Evolutionary conservation across 2,329 filamentous ascomycete species (phyloP), one percentile per base, ranked within the genome.

Genomic region (Lecanoromycetidae sp.): DNA sequence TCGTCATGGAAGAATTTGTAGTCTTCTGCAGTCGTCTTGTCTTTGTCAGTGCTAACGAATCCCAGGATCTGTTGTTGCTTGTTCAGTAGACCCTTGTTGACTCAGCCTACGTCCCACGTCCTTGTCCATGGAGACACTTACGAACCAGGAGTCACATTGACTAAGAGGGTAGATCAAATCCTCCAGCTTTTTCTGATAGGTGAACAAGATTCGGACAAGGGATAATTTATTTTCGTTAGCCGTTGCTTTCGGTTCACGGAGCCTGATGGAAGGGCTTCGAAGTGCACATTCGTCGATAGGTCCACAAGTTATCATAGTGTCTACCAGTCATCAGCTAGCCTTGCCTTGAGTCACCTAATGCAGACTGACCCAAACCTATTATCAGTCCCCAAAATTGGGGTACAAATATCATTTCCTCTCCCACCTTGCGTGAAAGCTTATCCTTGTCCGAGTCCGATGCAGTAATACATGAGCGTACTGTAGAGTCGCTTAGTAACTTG

Each of bases 101-200:
- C 15, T 44, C 20, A 44, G 20, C n/a, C 9, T 12, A 10, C 12
- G 6, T 4, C 32, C 26, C 5, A 4, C 5, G 5, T 2, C 9
- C 5, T 8, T 19, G 23, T 17, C 29, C 4, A 13, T 17, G 6
- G 26, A 3, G 26, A n/a, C 9, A 20, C 32, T 44, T 27, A 44
- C 42, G 36, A 50, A 50, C 35, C 42, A 50, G 15, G 47, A 50
- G 13, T 26, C 27, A 26, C 47, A 50, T 12, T 46, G 41, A 10
- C 15, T 25, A 8, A 45, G 9, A 13, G 41, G 41, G 29, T 40
- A 50, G 1, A 43, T 41, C 22, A 46, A 13, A 15, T 41, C 26
- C 25, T 50, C 47, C 2, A 9, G 27, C n/a, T 36, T 17, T 7
- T 23, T n/a, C 5, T 42, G 34, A 38, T 42, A 17, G 12, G 20